Evolutionary conservation across 2,329 filamentous ascomycete genomes (phyloP).

Genomic region (Scedosporium dehoogii): DNA sequence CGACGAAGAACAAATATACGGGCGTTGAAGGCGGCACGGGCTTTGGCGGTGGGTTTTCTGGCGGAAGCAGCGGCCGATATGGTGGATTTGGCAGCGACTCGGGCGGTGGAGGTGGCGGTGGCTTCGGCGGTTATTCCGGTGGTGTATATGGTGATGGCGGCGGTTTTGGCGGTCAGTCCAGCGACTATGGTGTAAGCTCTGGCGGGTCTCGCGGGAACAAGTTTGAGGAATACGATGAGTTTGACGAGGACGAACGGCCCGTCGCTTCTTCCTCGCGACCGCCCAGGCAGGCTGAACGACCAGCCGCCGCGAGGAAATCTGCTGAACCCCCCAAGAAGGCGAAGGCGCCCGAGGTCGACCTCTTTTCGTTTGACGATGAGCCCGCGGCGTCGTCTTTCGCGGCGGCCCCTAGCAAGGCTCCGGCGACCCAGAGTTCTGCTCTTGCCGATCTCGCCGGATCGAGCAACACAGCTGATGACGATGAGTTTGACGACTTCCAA

Average conservation of each 20-base stretch:
- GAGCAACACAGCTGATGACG: slow-evolving; percentile 52
- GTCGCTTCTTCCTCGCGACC: slow-evolving; percentile 19
- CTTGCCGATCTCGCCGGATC: slow-evolving; percentile 32
- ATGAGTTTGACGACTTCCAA: slow-evolving; percentile 97
- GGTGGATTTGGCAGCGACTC: slow-evolving; percentile 90
- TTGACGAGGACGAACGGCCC: slow-evolving; percentile 60
- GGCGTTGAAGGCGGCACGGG: slow-evolving; percentile 75
- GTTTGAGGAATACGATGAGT: slow-evolving; percentile 97
- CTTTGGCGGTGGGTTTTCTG: slow-evolving; percentile 44
- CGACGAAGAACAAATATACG: slow-evolving; percentile 88
- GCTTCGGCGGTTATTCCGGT: slow-evolving; percentile 50
- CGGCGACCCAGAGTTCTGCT: slow-evolving; percentile 21
- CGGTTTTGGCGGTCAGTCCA: slow-evolving; percentile 72
- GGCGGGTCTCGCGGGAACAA: slow-evolving; percentile 50
- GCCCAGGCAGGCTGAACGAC: slow-evolving; percentile 20
- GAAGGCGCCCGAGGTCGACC: slow-evolving; percentile 80
- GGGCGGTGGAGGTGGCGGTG: slow-evolving; percentile 53
- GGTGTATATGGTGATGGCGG: slow-evolving; percentile 93
- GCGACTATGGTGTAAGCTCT: slow-evolving; percentile 57
- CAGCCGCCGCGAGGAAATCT: slow-evolving; percentile 26
- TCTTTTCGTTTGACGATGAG: slow-evolving; percentile 84
- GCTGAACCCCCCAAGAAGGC: slow-evolving; percentile 59
- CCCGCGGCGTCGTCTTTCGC: slow-evolving; percentile 33
- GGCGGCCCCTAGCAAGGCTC: slow-evolving; percentile 27
- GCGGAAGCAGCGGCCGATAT: slow-evolving; percentile 48